These are phyloP conservation scores for Fusarium lyarnte DNA, from an alignment of 2,329 filamentous ascomycete genomes.

Conservation along the genomic window DNA sequence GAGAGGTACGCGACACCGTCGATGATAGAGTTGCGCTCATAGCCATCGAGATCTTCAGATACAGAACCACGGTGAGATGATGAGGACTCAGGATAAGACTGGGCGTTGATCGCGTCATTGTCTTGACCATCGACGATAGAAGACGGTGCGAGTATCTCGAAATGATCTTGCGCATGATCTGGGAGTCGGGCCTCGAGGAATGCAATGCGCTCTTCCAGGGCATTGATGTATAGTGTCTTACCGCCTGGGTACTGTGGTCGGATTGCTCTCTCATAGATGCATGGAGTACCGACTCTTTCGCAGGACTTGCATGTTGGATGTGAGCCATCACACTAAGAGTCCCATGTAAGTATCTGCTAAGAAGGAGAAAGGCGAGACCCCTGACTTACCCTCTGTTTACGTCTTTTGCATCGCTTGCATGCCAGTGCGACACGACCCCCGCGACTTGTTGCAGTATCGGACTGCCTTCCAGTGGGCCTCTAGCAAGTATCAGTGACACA, in stretches of 20 bases:
- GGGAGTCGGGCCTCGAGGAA: neutral
- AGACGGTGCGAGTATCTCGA: neutral
- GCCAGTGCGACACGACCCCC: neutral
- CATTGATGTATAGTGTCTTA: neutral
- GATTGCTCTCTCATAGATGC: neutral
- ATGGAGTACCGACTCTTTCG: neutral
- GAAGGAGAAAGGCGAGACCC: too few relatives aligned
- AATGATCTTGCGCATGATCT: neutral
- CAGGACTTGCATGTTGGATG: neutral
- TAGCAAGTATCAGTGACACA: neutral
- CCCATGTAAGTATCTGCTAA: fast-evolving
- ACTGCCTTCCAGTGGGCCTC: neutral
- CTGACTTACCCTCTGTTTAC: neutral
- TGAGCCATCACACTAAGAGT: neutral
- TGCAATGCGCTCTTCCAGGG: neutral
- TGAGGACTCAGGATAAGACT: neutral
- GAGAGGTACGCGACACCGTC: neutral
- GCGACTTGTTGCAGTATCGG: fast-evolving
- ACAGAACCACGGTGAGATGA: neutral
- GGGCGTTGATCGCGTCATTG: fast-evolving
- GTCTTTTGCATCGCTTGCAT: neutral
- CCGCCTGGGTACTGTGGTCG: neutral
- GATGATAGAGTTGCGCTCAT: neutral
- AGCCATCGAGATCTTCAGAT: fast-evolving
- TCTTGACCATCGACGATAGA: neutral